These are phyloP conservation scores for Nepenthes gracilis DNA, from an alignment of 148 eudicot species.

Conservation along the genomic window DNA sequence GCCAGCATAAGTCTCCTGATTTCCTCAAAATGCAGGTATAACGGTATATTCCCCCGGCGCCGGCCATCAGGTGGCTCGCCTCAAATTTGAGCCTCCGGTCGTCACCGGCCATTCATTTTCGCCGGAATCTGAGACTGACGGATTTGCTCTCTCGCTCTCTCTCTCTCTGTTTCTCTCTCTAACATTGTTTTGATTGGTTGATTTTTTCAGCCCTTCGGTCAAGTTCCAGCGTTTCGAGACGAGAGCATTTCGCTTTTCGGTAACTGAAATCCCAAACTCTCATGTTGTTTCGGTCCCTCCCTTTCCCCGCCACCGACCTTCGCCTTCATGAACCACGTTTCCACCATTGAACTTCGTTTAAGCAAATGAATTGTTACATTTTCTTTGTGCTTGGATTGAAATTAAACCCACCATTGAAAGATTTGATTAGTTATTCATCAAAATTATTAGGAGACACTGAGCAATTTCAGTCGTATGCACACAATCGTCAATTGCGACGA, in stretches of 20 bases:
- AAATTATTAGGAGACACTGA: too few relatives aligned
- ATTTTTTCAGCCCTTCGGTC: conserved; percentile 66
- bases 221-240: conserved; percentile 84
- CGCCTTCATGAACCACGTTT: background rate
- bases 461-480: background rate
- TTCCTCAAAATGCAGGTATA: conserved; percentile 67
- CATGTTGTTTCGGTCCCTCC: background rate
- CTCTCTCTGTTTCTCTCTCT: too few relatives aligned
- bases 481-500: background rate
- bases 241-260: conserved; percentile 71
- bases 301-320: background rate
- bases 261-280: conserved; percentile 11
- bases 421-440: too few relatives aligned
- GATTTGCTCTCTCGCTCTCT: too few relatives aligned
- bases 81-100: too few relatives aligned
- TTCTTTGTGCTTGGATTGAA: background rate
- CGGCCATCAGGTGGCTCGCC: background rate
- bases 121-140: background rate
- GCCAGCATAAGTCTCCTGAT: conserved; percentile 59
- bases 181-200: background rate
- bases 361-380: background rate
- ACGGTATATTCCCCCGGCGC: background rate
- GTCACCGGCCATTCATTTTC: background rate
- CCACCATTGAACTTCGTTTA: background rate
- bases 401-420: too few relatives aligned